Conservation (phyloP, 2,329 filamentous ascomycete genomes). For the Alternaria hordeiaustralica region DNA sequence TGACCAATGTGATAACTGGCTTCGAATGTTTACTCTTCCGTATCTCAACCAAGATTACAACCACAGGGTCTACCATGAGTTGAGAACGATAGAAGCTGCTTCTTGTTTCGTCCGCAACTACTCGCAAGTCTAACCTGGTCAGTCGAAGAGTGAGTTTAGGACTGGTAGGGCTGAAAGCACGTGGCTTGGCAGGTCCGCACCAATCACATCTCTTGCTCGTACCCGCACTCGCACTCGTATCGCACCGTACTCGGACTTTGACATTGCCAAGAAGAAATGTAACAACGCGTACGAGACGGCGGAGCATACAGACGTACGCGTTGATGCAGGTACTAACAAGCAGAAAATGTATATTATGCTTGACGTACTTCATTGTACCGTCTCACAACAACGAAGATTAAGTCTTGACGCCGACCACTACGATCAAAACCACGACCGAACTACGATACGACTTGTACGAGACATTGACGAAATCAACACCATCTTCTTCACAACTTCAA, state of each 20-base stretch:
- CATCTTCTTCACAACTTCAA: not conserved
- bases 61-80: not conserved
- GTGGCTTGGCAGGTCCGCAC: not conserved
- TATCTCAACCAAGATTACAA: not conserved
- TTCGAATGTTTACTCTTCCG: not conserved
- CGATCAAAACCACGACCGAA: not conserved
- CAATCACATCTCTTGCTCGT: not conserved
- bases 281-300: not conserved
- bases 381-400: not conserved
- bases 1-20: not conserved
- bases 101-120: not conserved
- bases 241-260: not conserved
- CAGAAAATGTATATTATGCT: not conserved
- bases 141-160: not conserved
- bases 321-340: not conserved
- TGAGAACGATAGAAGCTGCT: not conserved
- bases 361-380: not conserved
- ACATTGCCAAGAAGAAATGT: not conserved
- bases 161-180: not conserved
- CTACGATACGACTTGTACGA: not conserved
- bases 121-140: not conserved
- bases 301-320: not conserved
- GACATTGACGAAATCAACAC: not conserved
- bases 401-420: not conserved
- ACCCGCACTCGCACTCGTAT: not conserved